phyloP scores from a whole-genome alignment of 1,139 yeast species.

The Barnettozyma hawaiiensis region DNA sequence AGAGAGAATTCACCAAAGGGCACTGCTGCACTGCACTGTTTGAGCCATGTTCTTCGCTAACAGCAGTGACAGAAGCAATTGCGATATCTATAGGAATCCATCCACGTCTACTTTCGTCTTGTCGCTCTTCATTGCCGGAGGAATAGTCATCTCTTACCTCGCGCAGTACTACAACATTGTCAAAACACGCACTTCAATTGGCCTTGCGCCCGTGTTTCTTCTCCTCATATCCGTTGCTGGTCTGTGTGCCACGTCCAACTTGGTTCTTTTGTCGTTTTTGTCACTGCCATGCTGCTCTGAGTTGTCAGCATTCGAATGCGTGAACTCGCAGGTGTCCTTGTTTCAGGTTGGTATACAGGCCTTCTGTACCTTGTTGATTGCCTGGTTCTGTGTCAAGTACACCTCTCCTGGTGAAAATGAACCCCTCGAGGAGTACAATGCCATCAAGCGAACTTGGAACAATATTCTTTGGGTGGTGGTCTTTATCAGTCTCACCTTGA shows the following conservation, averaged over 20 bases:
- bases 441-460: slow-evolving; percentile 39
- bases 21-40: no score
- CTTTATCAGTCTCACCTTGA: slow-evolving; percentile 33
- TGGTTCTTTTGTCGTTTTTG: slow-evolving; percentile 51
- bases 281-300: slow-evolving; percentile 50
- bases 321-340: slow-evolving; percentile 63
- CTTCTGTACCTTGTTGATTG: slow-evolving; percentile 54
- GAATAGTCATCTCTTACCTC: slow-evolving; percentile 66
- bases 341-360: slow-evolving; percentile 69
- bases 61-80: slow-evolving; percentile 6
- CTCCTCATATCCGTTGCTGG: slow-evolving; percentile 72
- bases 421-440: slow-evolving; percentile 35
- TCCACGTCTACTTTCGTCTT: slow-evolving; percentile 15
- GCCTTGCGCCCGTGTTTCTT: slow-evolving; percentile 69
- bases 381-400: slow-evolving; percentile 46
- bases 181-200: slow-evolving; percentile 62
- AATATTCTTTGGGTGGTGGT: slow-evolving; percentile 9
- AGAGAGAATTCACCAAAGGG: no score
- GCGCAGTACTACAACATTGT: slow-evolving; percentile 71
- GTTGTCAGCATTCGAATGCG: slow-evolving; percentile 51
- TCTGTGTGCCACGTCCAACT: slow-evolving; percentile 62
- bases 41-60: background rate
- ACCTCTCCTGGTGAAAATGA: slow-evolving; percentile 39
- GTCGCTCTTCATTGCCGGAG: slow-evolving; percentile 36
- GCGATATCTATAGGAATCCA: slow-evolving; percentile 20